A percentile compares a stretch with the other conserved stretches of the same genome.
These are phyloP conservation scores for Fusarium oxysporum DNA, from an alignment of 2,329 filamentous ascomycete genomes.

Conservation along the genomic window DNA sequence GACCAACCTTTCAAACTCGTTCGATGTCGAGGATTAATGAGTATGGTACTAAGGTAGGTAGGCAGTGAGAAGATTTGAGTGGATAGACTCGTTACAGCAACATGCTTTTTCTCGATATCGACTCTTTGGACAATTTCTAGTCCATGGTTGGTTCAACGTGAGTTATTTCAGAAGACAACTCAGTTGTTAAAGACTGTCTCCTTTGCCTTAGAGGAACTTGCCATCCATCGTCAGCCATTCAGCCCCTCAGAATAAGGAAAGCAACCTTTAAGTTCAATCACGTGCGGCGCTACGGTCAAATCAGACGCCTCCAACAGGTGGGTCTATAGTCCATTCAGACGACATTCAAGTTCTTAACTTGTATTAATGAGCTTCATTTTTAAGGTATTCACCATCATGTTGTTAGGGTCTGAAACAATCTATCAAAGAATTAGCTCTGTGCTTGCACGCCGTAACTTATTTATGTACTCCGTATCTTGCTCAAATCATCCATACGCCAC, in stretches of 20 bases:
- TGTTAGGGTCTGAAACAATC: background rate
- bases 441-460: background rate
- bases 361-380: constrained; percentile 23
- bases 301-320: constrained; percentile 36
- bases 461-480: background rate
- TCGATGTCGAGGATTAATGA: constrained; percentile 22
- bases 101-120: constrained; percentile 17
- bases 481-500: background rate
- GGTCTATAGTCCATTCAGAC: constrained; percentile 36
- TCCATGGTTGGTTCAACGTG: constrained; percentile 26
- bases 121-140: constrained; percentile 21
- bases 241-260: constrained; percentile 45
- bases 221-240: constrained; percentile 43
- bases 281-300: constrained; percentile 41
- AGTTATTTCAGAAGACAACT: constrained; percentile 25
- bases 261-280: constrained; percentile 40
- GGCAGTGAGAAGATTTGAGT: constrained; percentile 23
- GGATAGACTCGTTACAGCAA: constrained; percentile 19
- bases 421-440: background rate
- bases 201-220: constrained; percentile 41
- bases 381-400: background rate
- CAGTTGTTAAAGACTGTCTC: constrained; percentile 35
- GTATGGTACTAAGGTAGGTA: background rate
- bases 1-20: constrained; percentile 19
- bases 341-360: constrained; percentile 22